Conservation (phyloP, 2,329 filamentous ascomycete species). For the Penicillium sp. region DNA sequence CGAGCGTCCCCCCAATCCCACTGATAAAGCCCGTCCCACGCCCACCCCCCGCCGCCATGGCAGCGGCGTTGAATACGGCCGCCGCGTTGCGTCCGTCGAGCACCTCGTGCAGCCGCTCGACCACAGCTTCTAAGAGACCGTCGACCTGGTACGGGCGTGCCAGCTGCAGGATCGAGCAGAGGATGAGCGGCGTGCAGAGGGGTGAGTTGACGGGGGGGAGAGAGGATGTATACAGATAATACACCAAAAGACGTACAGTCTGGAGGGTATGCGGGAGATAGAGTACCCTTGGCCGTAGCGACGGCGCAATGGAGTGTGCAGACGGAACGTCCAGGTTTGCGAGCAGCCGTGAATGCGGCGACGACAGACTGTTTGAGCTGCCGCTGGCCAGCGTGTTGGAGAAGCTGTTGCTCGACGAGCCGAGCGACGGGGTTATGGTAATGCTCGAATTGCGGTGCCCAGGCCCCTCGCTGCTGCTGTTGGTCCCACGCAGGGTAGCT, state of each 20-base stretch:
- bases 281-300: slow-evolving; percentile 73
- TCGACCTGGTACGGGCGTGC: slow-evolving; percentile 91
- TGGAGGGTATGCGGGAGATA: slow-evolving; percentile 91
- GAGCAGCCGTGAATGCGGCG: slow-evolving; percentile 29
- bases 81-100: slow-evolving; percentile 92
- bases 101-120: slow-evolving; percentile 82
- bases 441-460: slow-evolving; percentile 77
- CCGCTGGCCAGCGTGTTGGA: slow-evolving; percentile 38
- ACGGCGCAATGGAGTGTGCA: slow-evolving; percentile 50
- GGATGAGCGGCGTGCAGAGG: slow-evolving; percentile 88
- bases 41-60: slow-evolving; percentile 94
- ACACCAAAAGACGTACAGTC: slow-evolving; percentile 83
- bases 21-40: slow-evolving; percentile 70
- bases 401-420: slow-evolving; percentile 28
- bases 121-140: slow-evolving; percentile 84
- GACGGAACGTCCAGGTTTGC: slow-evolving; percentile 51
- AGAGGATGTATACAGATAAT: slow-evolving; percentile 90
- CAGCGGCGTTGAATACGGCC: slow-evolving; percentile 95
- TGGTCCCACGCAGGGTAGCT: slow-evolving; percentile 64
- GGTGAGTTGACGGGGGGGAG: slow-evolving; percentile 71
- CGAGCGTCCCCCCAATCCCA: slow-evolving; percentile 45
- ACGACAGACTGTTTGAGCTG: slow-evolving; percentile 24
- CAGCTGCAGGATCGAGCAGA: slow-evolving; percentile 91
- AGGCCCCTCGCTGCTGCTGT: slow-evolving; percentile 32
- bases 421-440: slow-evolving; percentile 67